Conservation (phyloP, 805 yeast genomes). For the Diddensiella transvaalensis region DNA sequence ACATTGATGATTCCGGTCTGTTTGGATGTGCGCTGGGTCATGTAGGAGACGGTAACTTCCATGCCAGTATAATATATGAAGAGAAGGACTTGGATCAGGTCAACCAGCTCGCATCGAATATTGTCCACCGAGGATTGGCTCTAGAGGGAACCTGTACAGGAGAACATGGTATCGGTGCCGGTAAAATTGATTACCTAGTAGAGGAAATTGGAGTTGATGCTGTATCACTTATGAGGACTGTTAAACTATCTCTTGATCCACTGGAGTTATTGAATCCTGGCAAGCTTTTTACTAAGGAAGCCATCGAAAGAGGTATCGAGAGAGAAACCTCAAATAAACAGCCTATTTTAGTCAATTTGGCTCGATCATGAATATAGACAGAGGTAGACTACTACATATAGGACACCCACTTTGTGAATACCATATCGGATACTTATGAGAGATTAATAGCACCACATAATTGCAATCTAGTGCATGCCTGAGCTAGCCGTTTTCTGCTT, state of each 20-base stretch:
- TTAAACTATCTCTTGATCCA: slow-evolving; percentile 73
- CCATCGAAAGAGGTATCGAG: slow-evolving; percentile 10
- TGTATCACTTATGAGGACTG: slow-evolving; percentile 65
- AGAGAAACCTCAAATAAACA: neutral
- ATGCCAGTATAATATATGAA: slow-evolving; percentile 47
- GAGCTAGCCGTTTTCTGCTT: too few relatives aligned
- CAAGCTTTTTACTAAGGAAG: slow-evolving; percentile 50
- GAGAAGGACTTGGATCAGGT: slow-evolving; percentile 44
- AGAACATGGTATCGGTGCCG: slow-evolving; percentile 79
- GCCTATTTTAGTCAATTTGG: neutral
- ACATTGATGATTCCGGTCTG: slow-evolving; percentile 48
- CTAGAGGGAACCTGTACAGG: slow-evolving; percentile 85
- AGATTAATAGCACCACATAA: too few relatives aligned
- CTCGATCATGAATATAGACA: too few relatives aligned
- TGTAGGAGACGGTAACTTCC: slow-evolving; percentile 83
- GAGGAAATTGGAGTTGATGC: slow-evolving; percentile 67
- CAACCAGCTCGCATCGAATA: slow-evolving; percentile 49
- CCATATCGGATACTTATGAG: too few relatives aligned
- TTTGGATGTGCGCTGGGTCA: slow-evolving; percentile 67
- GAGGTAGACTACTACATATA: too few relatives aligned
- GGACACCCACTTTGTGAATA: too few relatives aligned
- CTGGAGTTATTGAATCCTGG: slow-evolving; percentile 73
- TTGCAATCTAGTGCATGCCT: too few relatives aligned
- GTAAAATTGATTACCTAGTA: slow-evolving; percentile 59
- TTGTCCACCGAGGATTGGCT: slow-evolving; percentile 62